Base-by-base conservation (phyloP, 768 basidiomycete species). In the Strobilomyces dryophilus region DNA sequence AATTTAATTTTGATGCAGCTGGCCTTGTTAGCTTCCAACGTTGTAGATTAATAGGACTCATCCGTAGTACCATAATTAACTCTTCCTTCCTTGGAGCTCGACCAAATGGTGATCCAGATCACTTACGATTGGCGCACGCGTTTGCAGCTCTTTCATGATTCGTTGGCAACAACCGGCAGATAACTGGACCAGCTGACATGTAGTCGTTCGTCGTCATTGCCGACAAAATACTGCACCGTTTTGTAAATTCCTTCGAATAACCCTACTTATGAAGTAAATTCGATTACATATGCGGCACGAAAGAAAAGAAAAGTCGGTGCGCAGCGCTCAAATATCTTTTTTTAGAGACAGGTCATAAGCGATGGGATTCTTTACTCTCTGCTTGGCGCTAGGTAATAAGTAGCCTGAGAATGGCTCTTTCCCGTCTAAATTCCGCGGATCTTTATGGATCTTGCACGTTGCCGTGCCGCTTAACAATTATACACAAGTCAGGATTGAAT, bases 401-500 rank as follows among this genome's bases (percentile, higher is more conserved):
- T 36, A 8, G 27, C 53, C 53, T 61, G 62, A 45, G 52, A 55
- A 46, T 31, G 45, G 24, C 2, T 24, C n/a, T 39, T 48, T 35
- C 34, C 51, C 45, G 32, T 20, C 32, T 39, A 36, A 31, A 50
- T 24, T 17, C 37, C 55, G 49, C 53, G 61, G 58, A 47, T 34
- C 47, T 54, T 45, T 53, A 46, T 51, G 61, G 58, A 47, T 34
- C 47, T 54, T 45, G 39, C 9, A 21, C 14, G 14, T 51, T 34
- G 29, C 29, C 35, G 24, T 24, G 42, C 26, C 40, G 26, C 24
- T 12, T 49, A 51, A 24, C n/a, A 42, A 27, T 37, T 17, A 17
- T 32, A 40, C 35, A n/a, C 11, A 20, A 41, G 27, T 31, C 18
- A 9, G 41, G 8, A 24, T 35, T 14, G 24, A 26, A 18, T 45